Conservation (phyloP, 2,329 filamentous ascomycete genomes). For the Penicillium sp. region DNA sequence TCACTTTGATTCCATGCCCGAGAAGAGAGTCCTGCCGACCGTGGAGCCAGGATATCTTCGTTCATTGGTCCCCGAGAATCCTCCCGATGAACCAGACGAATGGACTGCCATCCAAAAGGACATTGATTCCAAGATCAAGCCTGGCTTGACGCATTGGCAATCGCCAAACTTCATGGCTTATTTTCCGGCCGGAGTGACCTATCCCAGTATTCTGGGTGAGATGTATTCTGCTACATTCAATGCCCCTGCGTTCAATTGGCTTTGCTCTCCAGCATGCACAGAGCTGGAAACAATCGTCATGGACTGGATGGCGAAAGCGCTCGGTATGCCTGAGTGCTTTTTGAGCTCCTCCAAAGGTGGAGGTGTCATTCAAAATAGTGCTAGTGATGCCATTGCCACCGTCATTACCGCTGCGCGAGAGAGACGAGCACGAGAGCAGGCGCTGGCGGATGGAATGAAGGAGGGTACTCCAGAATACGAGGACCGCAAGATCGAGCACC, state of each 20-base stretch:
- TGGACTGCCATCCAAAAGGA: conserved; percentile 83
- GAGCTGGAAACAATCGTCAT: conserved; percentile 92
- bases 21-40: conserved; percentile 73
- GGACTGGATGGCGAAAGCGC: conserved; percentile 83
- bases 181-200: conserved; percentile 82
- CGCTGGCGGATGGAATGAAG: conserved; percentile 53
- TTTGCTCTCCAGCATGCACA: conserved; percentile 88
- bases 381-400: conserved; percentile 84
- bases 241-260: conserved; percentile 94
- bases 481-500: conserved; percentile 68
- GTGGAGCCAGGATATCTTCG: conserved; percentile 85
- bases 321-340: conserved; percentile 75
- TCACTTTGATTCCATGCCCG: conserved; percentile 77
- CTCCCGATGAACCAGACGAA: conserved; percentile 68
- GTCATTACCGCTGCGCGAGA: conserved; percentile 87
- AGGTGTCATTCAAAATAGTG: conserved; percentile 92
- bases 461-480: conserved; percentile 63
- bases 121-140: conserved; percentile 83
- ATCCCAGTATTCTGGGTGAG: conserved; percentile 84
- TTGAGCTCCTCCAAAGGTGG: conserved; percentile 76
- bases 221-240: conserved; percentile 89
- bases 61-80: conserved; percentile 72
- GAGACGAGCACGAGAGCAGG: conserved; percentile 68
- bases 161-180: conserved; percentile 95
- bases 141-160: conserved; percentile 93